Conservation (phyloP, 352 stramenopile species). For the Hyphochytrium catenoides region DNA sequence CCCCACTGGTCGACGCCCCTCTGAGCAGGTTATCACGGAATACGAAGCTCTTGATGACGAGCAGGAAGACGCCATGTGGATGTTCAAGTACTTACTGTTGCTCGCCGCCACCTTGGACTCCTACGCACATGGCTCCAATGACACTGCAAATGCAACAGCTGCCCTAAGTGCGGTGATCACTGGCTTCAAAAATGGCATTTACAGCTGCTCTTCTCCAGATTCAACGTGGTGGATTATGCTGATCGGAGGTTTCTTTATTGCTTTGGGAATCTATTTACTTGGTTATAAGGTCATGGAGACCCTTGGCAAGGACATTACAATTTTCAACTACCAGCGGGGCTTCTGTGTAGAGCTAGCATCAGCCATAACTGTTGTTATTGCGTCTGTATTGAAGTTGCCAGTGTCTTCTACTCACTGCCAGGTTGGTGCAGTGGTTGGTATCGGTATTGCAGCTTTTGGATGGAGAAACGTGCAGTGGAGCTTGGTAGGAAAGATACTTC, state of each 20-base stretch:
- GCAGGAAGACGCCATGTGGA: slow-evolving; percentile 16
- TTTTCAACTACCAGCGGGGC: slow-evolving; percentile 29
- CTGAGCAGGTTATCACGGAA: slow-evolving; percentile 3
- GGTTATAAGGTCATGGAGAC: slow-evolving; percentile 42
- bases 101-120: slow-evolving; percentile 35
- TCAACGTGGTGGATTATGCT: slow-evolving; percentile 31
- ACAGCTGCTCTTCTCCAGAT: slow-evolving; percentile 7
- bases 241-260: slow-evolving; percentile 22
- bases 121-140: slow-evolving; percentile 48
- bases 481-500: slow-evolving; percentile 8
- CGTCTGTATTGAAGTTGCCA: slow-evolving; percentile 16
- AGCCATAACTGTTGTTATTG: slow-evolving; percentile 24
- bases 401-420: slow-evolving; percentile 37
- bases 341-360: slow-evolving; percentile 41
- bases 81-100: slow-evolving; percentile 40
- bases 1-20: background rate
- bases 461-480: slow-evolving; percentile 12
- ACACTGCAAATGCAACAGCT: slow-evolving; percentile 45
- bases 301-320: slow-evolving; percentile 17
- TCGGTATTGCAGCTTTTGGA: slow-evolving; percentile 12
- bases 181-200: slow-evolving; percentile 22
- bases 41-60: slow-evolving; percentile 13
- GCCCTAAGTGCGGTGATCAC: slow-evolving; percentile 26
- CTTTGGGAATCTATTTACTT: slow-evolving; percentile 18
- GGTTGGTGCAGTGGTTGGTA: slow-evolving; percentile 23